Evolutionary conservation across 179 eudicot species (phyloP).

Genomic region (Patellifolia procumbens): DNA sequence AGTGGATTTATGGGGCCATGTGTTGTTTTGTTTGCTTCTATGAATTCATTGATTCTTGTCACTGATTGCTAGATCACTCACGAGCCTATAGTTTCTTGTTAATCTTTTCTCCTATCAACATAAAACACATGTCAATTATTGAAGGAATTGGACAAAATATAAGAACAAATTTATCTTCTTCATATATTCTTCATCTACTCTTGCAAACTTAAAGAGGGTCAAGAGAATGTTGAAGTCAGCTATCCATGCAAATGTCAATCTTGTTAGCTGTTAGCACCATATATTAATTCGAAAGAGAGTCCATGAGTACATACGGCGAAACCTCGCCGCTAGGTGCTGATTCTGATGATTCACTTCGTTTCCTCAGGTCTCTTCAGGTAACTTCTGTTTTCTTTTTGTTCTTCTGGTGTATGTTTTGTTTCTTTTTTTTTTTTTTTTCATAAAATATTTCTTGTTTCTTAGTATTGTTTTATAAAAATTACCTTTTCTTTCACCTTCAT

Average conservation of each 20-base stretch:
- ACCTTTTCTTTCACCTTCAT: neutral
- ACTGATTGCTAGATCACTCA: constrained; percentile 31
- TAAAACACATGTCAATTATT: constrained; percentile 22
- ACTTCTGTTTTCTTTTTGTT: constrained; percentile 2
- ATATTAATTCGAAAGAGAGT: too few relatives aligned
- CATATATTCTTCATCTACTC: neutral
- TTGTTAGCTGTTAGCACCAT: too few relatives aligned
- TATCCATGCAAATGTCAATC: constrained; percentile 27
- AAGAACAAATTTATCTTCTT: neutral
- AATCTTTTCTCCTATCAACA: constrained; percentile 18
- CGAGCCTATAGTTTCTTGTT: constrained; percentile 29
- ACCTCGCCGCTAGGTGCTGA: constrained; percentile 35
- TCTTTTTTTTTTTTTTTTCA: too few relatives aligned
- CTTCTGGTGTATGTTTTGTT: neutral
- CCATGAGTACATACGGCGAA: too few relatives aligned
- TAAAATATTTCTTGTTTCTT: too few relatives aligned
- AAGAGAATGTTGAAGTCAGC: constrained; percentile 29
- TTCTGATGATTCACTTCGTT: constrained; percentile 36
- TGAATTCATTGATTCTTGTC: constrained; percentile 8
- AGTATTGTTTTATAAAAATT: too few relatives aligned
- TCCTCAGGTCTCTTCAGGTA: constrained; percentile 57
- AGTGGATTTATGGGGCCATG: constrained; percentile 23
- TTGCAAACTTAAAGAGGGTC: neutral
- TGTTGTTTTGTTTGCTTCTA: constrained; percentile 16
- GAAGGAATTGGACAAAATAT: too few relatives aligned